These are phyloP conservation scores for Choiromyces venosus DNA, from an alignment of 495 filamentous ascomycete species.

Conservation along the genomic window DNA sequence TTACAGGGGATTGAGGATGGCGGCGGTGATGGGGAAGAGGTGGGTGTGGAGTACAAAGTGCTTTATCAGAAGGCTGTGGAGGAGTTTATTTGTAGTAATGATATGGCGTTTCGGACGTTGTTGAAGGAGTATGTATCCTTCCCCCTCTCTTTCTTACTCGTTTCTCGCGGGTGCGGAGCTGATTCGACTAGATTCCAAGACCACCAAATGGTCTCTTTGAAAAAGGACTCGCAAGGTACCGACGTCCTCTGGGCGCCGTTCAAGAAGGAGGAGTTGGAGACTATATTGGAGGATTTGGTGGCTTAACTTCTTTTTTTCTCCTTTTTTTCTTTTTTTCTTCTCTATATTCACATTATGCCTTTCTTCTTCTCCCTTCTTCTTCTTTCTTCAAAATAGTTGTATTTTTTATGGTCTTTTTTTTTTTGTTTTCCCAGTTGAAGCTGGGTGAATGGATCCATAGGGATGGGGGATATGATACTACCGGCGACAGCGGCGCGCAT, in stretches of 20 bases:
- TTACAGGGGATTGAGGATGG: conserved; percentile 61
- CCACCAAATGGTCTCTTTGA: conserved; percentile 88
- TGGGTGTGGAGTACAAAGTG: conserved; percentile 77
- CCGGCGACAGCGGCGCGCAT: neutral
- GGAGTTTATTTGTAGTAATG: conserved; percentile 92
- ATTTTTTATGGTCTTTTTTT: neutral
- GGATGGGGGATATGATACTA: neutral
- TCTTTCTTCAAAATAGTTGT: neutral
- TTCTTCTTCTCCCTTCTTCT: neutral
- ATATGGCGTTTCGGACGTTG: conserved; percentile 89
- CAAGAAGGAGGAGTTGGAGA: conserved; percentile 80
- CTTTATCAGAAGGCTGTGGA: conserved; percentile 93
- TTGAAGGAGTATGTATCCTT: conserved; percentile 69
- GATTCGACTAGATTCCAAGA: conserved; percentile 69
- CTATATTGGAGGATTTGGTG: conserved; percentile 77
- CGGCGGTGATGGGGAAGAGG: conserved; percentile 44
- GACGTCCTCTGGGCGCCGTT: conserved; percentile 83
- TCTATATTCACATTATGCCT: too few relatives aligned
- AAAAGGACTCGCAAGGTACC: conserved; percentile 75
- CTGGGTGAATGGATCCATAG: too few relatives aligned
- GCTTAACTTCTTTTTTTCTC: conserved; percentile 13
- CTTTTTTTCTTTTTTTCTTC: neutral
- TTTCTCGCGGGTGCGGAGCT: conserved; percentile 6
- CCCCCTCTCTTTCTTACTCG: neutral
- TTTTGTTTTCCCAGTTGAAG: neutral